These are phyloP conservation scores for Wickerhamomyces sydowiorum DNA, from an alignment of 805 yeast species.

Conservation along the genomic window DNA sequence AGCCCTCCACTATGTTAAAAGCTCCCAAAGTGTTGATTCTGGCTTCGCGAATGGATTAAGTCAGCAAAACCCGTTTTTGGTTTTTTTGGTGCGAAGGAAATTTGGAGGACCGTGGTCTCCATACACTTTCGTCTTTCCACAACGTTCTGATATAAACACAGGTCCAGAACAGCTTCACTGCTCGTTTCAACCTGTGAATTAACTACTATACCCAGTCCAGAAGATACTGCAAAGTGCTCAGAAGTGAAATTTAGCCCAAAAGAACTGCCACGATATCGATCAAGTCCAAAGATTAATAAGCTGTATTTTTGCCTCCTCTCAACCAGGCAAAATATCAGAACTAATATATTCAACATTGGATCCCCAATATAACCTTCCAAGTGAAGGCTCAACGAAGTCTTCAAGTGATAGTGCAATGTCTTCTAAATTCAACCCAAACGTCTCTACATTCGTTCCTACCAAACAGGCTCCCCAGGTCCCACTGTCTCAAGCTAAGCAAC, in stretches of 20 bases:
- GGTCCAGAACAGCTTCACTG: not conserved
- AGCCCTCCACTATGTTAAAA: too few relatives aligned
- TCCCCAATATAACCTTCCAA: not conserved
- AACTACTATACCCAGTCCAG: not conserved
- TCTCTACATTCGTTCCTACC: conserved; percentile 16
- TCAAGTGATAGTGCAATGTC: conserved; percentile 6
- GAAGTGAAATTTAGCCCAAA: too few relatives aligned
- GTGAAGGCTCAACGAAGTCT: not conserved
- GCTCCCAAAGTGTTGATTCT: too few relatives aligned
- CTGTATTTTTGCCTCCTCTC: not conserved
- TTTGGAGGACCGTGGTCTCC: too few relatives aligned
- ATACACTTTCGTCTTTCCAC: not conserved
- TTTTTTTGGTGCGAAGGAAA: not conserved
- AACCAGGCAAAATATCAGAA: not conserved
- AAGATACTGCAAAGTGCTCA: not conserved
- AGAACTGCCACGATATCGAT: too few relatives aligned
- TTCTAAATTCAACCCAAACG: conserved; percentile 15
- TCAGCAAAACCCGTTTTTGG: not conserved
- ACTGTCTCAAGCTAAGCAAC: conserved; percentile 1
- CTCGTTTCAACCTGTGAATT: not conserved
- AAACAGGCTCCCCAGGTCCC: not conserved
- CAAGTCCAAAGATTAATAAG: too few relatives aligned
- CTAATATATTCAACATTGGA: not conserved
- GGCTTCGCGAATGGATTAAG: not conserved
- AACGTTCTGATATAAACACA: not conserved